A percentile compares a stretch with the other conserved stretches of the same genome.
phyloP scores from a whole-genome alignment of 2,329 filamentous ascomycete genomes.

The Coniosporium tulheliwenetii region DNA sequence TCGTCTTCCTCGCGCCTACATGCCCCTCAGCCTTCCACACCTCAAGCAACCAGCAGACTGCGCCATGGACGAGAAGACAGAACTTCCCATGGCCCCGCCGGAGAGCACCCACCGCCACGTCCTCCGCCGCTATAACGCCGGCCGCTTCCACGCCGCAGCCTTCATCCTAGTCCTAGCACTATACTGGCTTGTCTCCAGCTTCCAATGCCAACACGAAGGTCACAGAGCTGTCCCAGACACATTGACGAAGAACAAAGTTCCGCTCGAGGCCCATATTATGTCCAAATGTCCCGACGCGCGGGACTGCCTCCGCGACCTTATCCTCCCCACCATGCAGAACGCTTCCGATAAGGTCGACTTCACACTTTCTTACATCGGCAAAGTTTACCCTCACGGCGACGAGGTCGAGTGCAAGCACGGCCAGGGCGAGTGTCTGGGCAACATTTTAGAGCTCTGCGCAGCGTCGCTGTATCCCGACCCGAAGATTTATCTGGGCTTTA shows the following conservation, averaged over 20 bases:
- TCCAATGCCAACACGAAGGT: too few species aligned
- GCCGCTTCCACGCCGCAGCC: too few species aligned
- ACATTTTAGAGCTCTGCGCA: slow-evolving; percentile 89
- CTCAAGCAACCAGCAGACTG: too few species aligned
- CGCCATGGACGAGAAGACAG: too few species aligned
- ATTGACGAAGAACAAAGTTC: slow-evolving; percentile 33
- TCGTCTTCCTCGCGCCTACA: too few species aligned
- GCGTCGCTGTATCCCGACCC: slow-evolving; percentile 67
- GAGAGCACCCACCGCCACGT: too few species aligned
- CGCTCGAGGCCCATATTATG: slow-evolving; percentile 91
- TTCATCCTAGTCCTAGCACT: too few species aligned
- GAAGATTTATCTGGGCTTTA: slow-evolving; percentile 81
- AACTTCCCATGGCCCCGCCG: too few species aligned
- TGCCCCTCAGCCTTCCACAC: too few species aligned
- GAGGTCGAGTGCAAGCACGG: slow-evolving; percentile 84
- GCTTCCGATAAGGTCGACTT: slow-evolving; percentile 80
- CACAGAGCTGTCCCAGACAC: too few species aligned
- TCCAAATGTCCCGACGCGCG: slow-evolving; percentile 81
- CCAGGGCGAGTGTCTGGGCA: slow-evolving; percentile 77
- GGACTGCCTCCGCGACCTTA: slow-evolving; percentile 64
- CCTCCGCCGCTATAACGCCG: too few species aligned
- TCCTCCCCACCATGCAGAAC: slow-evolving; percentile 75
- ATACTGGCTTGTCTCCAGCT: too few species aligned
- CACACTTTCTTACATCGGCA: slow-evolving; percentile 77
- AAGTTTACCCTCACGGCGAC: slow-evolving; percentile 49